Evolutionary conservation across 495 filamentous ascomycete species (phyloP).

Genomic region (Lophiotrema nucula): DNA sequence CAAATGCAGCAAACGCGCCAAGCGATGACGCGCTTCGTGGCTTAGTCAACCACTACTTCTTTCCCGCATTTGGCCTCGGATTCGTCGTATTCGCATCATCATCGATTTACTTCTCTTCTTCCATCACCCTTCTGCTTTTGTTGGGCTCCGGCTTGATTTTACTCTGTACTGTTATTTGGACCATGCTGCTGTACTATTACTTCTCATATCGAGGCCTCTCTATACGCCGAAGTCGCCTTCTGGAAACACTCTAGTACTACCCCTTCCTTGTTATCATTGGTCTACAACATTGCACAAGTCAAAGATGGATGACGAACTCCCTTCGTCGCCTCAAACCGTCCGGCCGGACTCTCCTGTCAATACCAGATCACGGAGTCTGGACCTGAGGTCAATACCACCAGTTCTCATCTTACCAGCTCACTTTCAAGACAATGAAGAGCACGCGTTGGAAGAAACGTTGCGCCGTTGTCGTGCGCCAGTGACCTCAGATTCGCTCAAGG

Average conservation of each 20-base stretch:
- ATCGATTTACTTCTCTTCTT: background rate
- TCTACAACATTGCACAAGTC: conserved; percentile 6
- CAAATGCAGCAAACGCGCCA: background rate
- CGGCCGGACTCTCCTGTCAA: background rate
- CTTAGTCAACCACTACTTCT: background rate
- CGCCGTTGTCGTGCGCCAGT: conserved; percentile 53
- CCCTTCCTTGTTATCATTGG: conserved; percentile 24
- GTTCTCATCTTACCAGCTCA: conserved; percentile 75
- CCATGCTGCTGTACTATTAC: conserved; percentile 2
- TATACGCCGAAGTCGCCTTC: conserved; percentile 10
- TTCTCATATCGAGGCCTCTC: background rate
- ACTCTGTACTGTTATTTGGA: conserved; percentile 2
- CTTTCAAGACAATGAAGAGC: conserved; percentile 59
- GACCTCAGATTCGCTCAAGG: conserved; percentile 72
- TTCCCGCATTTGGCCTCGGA: background rate
- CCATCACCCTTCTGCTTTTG: too few relatives aligned
- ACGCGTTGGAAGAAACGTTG: conserved; percentile 63
- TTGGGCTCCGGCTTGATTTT: background rate
- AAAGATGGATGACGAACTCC: conserved; percentile 19
- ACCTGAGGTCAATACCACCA: conserved; percentile 56
- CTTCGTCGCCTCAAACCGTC: conserved; percentile 27
- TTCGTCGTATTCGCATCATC: background rate
- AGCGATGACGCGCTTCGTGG: background rate
- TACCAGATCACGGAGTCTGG: background rate
- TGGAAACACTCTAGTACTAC: conserved; percentile 17